A percentile compares a stretch with the other conserved stretches of the same genome.
These are phyloP conservation scores for Theobroma cacao DNA, from an alignment of 345 rosid genomes.

Conservation along the genomic window DNA sequence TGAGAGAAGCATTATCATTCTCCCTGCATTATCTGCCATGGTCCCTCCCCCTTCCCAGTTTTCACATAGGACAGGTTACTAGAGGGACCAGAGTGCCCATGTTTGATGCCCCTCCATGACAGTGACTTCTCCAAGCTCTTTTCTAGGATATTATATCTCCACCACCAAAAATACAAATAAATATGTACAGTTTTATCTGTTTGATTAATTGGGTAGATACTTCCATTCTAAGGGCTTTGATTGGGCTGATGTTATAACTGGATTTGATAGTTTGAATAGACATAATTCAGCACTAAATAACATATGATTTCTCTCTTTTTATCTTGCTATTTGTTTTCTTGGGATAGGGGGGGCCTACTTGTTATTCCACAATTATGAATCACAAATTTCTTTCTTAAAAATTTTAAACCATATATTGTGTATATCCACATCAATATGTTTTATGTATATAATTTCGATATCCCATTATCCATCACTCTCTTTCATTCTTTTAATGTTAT, in stretches of 20 bases:
- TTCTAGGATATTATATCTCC: too few species aligned
- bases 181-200: neutral
- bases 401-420: too few species aligned
- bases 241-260: neutral
- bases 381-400: too few species aligned
- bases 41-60: neutral
- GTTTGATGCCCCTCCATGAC: conserved; percentile 1
- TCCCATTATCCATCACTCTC: too few species aligned
- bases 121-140: neutral
- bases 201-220: conserved; percentile 3
- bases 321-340: too few species aligned
- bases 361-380: too few species aligned
- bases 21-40: neutral
- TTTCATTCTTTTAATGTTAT: too few species aligned
- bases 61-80: neutral
- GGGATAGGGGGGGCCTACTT: too few species aligned
- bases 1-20: neutral
- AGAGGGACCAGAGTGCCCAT: conserved; percentile 3
- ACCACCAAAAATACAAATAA: neutral
- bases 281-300: too few species aligned
- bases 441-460: too few species aligned
- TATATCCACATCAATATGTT: too few species aligned
- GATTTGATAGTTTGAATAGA: neutral
- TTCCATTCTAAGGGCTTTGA: neutral
- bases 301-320: too few species aligned